phyloP scores from a whole-genome alignment of 495 filamentous ascomycete genomes.

The Penicillium mononematosum region DNA sequence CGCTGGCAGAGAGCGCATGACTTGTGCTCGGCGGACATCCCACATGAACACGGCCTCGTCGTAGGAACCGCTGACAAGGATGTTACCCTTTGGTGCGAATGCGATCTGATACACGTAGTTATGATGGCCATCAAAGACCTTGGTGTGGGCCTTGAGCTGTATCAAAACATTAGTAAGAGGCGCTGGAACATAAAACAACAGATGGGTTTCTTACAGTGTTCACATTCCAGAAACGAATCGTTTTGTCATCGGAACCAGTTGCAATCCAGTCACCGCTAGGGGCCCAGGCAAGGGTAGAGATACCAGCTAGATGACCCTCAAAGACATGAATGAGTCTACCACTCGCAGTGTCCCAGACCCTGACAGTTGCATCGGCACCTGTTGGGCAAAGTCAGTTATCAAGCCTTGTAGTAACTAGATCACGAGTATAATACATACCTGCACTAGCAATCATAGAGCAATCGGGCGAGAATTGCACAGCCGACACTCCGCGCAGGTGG shows the following conservation, averaged over 20 bases:
- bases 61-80: slow-evolving; percentile 89
- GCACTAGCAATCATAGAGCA: slow-evolving; percentile 85
- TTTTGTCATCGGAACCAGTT: slow-evolving; percentile 93
- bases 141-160: slow-evolving; percentile 59
- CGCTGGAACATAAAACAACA: slow-evolving; percentile 11
- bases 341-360: slow-evolving; percentile 81
- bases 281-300: slow-evolving; percentile 87
- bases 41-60: slow-evolving; percentile 96
- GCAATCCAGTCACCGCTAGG: slow-evolving; percentile 84
- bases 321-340: slow-evolving; percentile 80
- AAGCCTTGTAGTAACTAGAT: background rate
- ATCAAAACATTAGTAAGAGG: slow-evolving; percentile 5
- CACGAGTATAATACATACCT: slow-evolving; percentile 47
- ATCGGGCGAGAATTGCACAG: slow-evolving; percentile 87
- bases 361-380: slow-evolving; percentile 84
- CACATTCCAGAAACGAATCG: slow-evolving; percentile 89
- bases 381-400: slow-evolving; percentile 5
- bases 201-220: slow-evolving; percentile 54
- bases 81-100: slow-evolving; percentile 95
- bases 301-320: slow-evolving; percentile 89
- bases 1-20: slow-evolving; percentile 88
- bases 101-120: slow-evolving; percentile 93
- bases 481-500: slow-evolving; percentile 75
- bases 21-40: slow-evolving; percentile 80
- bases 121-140: slow-evolving; percentile 79